Percentiles rank a stretch among this genome's conserved stretches.
Conservation (phyloP, 1,139 yeast species). For the Saccharomyces hybrid region DNA sequence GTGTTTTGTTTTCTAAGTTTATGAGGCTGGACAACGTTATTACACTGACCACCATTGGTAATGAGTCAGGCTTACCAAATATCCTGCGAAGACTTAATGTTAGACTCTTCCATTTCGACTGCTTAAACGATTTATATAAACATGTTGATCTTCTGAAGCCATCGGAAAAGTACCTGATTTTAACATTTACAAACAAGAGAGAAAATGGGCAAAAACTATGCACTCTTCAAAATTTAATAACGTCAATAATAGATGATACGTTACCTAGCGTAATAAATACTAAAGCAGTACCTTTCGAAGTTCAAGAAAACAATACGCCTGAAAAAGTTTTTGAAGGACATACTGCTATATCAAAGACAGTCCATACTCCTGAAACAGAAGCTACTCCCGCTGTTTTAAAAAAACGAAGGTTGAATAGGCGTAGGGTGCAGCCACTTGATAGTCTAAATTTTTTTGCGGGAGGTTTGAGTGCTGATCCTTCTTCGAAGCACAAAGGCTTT, state of each 20-base stretch:
- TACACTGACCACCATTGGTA: background rate
- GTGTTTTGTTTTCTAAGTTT: background rate
- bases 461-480: slow-evolving; percentile 15
- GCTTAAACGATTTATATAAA: background rate
- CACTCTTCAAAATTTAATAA: background rate
- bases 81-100: background rate
- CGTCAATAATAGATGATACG: background rate
- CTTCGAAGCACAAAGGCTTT: background rate
- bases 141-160: background rate
- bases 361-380: background rate
- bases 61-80: background rate
- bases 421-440: slow-evolving; percentile 29
- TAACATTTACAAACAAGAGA: background rate
- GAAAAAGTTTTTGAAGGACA: background rate
- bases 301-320: background rate
- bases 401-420: slow-evolving; percentile 19
- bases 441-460: slow-evolving; percentile 36
- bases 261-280: background rate
- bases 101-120: background rate
- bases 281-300: background rate
- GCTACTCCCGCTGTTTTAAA: slow-evolving; percentile 8
- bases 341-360: background rate
- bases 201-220: background rate
- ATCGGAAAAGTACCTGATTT: background rate
- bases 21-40: background rate